Evolutionary conservation across 2,329 filamentous ascomycete species (phyloP), one percentile per base, ranked within the genome.

Genomic region (Xylariaceae sp.): DNA sequence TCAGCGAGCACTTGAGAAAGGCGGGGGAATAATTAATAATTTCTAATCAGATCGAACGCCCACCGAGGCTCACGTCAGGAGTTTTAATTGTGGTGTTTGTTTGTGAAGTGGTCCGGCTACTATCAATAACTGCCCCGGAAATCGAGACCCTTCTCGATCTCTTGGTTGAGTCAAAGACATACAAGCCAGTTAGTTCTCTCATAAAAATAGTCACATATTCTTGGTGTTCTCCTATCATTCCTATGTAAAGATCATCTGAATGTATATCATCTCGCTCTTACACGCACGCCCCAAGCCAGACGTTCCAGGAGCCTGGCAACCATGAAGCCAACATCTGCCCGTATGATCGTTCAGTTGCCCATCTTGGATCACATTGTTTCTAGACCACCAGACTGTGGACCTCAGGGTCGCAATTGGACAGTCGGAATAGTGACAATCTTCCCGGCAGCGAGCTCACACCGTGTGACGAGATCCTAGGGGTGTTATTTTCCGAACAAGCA

Each of bases 381-480:
- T 34, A 49, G 48, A 37, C 51, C 41, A 55, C 18, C 11, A 52
- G 53, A 6, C 11, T 10, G 49, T 51, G 37, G n/a, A 15, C 37
- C 51, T 9, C 8, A n/a, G 44, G n/a, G 11, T 34, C 53, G 49
- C 45, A 9, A 61, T 60, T 65, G 54, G 61, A 44, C 41, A 45
- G 34, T 54, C 58, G 61, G 61, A 57, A 60, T 51, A 55, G 41
- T 52, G 57, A 60, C 56, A 59, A 57, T 57, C 34, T 52, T 50
- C 39, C 56, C 56, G 56, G 51, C 13, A 55, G 30, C 56, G 55
- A 55, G 55, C 54, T 61, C 59, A 61, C 58, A 61, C 64, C 50
- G 58, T 63, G 60, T 65, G 53, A 58, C 57, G 58, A 58, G 47
- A 56, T 52, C 35, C 44, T n/a, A 61, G 55, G 56, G 59, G 49